Percentiles rank a stretch among this genome's conserved stretches.
These are phyloP conservation scores for Blastomyces gilchristii DNA, from an alignment of 2,329 filamentous ascomycete genomes.

Conservation along the genomic window DNA sequence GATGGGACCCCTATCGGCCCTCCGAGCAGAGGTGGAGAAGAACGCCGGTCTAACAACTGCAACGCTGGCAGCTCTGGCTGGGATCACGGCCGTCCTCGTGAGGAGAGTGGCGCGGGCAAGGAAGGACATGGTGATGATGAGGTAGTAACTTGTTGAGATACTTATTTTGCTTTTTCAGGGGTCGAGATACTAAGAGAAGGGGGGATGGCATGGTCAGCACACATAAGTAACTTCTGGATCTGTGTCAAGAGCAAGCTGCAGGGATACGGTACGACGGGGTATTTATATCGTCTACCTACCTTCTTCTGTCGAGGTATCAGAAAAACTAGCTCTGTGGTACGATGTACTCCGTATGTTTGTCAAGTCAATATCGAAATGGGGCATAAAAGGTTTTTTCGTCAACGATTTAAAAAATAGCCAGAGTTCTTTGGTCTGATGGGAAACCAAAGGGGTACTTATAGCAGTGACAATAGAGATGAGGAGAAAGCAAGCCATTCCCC, in stretches of 20 bases:
- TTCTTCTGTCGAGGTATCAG: neutral
- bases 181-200: neutral
- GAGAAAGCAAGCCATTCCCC: neutral
- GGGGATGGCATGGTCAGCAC: neutral
- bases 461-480: neutral
- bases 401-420: neutral
- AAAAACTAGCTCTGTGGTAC: neutral
- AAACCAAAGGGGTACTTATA: neutral
- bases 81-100: slow-evolving; percentile 19
- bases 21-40: slow-evolving; percentile 44
- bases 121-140: slow-evolving; percentile 27
- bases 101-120: slow-evolving; percentile 26
- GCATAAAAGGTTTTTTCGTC: neutral
- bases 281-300: neutral
- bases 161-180: neutral
- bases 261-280: neutral
- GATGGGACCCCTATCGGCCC: slow-evolving; percentile 42
- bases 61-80: slow-evolving; percentile 11
- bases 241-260: neutral
- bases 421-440: neutral
- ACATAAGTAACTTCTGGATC: neutral
- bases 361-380: neutral
- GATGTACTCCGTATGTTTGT: neutral
- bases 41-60: slow-evolving; percentile 19
- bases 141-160: neutral